These are phyloP conservation scores for Mariannaea sp. DNA, from an alignment of 2,329 filamentous ascomycete genomes.

Conservation along the genomic window DNA sequence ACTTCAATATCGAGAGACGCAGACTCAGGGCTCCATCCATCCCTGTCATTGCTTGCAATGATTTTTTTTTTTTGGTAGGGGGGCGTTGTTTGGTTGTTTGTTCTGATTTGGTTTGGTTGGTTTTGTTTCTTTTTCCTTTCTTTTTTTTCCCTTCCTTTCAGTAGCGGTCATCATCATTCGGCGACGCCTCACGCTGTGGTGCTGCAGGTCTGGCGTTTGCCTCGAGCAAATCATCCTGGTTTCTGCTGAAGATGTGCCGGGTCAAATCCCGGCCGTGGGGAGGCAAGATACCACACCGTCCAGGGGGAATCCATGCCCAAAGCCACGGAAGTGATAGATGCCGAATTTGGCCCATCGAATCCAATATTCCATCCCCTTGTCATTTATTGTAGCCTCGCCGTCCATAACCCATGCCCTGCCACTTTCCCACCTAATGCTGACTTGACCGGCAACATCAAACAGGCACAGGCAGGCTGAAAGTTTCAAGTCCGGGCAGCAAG, in stretches of 20 bases:
- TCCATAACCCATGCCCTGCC: conserved; percentile 12
- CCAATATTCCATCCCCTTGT: conserved; percentile 3
- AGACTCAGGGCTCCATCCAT: conserved; percentile 5
- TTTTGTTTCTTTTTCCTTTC: too few species aligned
- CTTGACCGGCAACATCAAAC: conserved; percentile 5
- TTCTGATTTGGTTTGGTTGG: too few species aligned
- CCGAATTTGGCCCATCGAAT: background rate
- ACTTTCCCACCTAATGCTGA: conserved; percentile 16
- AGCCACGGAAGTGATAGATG: background rate
- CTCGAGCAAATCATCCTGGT: conserved; percentile 6
- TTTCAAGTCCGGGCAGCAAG: conserved; percentile 8
- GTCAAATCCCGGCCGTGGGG: conserved; percentile 13
- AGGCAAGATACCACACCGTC: conserved; percentile 6
- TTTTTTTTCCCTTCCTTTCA: conserved; percentile 1
- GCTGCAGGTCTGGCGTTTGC: conserved; percentile 6
- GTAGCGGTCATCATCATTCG: background rate
- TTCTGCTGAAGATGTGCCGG: conserved; percentile 5
- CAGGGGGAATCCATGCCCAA: background rate
- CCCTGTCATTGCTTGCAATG: too few species aligned
- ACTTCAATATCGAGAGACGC: conserved; percentile 7
- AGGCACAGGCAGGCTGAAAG: background rate
- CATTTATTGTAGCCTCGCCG: conserved; percentile 2
- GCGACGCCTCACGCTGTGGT: background rate
- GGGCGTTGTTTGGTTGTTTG: too few species aligned
- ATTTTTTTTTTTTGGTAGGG: too few species aligned